These are phyloP conservation scores for Leishmania major DNA, from an alignment of 208 protist genomes.

Conservation along the genomic window DNA sequence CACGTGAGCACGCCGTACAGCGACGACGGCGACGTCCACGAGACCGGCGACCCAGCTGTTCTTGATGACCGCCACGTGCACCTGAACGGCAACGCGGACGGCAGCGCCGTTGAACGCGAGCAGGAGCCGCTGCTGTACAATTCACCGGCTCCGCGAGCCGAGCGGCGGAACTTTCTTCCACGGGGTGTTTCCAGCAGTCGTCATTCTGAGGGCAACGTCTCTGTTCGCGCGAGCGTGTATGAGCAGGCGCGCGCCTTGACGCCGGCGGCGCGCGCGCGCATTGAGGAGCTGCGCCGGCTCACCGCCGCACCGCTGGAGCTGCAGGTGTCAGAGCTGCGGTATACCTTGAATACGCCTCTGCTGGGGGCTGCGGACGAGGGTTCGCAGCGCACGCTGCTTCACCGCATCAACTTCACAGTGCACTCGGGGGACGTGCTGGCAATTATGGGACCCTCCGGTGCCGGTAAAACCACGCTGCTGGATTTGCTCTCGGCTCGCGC, in stretches of 20 bases:
- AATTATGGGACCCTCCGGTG: constrained; percentile 90
- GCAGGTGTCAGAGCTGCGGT: constrained; percentile 53
- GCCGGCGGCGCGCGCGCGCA: constrained; percentile 34
- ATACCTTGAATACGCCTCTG: constrained; percentile 47
- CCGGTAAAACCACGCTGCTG: constrained; percentile 92
- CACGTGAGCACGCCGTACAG: constrained; percentile 30
- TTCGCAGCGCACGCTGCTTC: constrained; percentile 47
- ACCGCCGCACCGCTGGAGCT: constrained; percentile 60
- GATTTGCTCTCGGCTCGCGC: constrained; percentile 76
- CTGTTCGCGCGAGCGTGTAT: constrained; percentile 33
- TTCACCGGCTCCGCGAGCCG: constrained; percentile 11
- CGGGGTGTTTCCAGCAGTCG: constrained; percentile 4
- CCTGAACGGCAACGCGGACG: not conserved
- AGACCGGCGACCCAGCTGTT: not conserved
- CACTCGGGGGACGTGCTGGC: constrained; percentile 83
- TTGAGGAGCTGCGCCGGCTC: constrained; percentile 43
- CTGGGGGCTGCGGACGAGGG: constrained; percentile 45
- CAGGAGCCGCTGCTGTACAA: constrained; percentile 3
- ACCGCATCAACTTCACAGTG: constrained; percentile 79
- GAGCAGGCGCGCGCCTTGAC: constrained; percentile 31
- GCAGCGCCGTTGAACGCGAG: not conserved
- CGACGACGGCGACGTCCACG: constrained; percentile 8
- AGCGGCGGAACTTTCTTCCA: constrained; percentile 3
- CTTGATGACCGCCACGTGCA: not conserved
- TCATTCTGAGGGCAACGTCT: constrained; percentile 20